phyloP scores from a whole-genome alignment of 257 asterid species.

The Dorcoceras hygrometricum region DNA sequence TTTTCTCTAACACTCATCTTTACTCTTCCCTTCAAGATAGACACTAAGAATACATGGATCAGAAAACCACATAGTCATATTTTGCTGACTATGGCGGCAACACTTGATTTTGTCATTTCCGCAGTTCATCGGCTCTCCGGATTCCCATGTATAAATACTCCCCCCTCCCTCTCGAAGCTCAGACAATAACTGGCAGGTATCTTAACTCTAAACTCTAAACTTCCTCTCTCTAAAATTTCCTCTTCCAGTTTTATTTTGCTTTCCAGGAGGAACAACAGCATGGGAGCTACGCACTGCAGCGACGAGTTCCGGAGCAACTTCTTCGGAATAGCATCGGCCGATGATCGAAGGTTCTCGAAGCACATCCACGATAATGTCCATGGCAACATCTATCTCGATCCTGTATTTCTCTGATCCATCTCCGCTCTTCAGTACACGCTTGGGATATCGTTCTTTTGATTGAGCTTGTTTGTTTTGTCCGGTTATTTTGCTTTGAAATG shows the following conservation, averaged over 20 bases:
- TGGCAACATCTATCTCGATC: conserved; percentile 82
- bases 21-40: too few relatives aligned
- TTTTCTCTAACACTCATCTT: too few relatives aligned
- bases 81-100: conserved; percentile 72
- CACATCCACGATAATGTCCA: conserved; percentile 85
- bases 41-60: background rate
- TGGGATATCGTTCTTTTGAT: background rate
- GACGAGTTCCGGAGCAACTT: conserved; percentile 22
- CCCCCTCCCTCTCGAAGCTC: conserved; percentile 8
- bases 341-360: conserved; percentile 56
- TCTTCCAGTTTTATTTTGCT: conserved; percentile 1
- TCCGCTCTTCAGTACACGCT: conserved; percentile 6
- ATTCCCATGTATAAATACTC: conserved; percentile 29
- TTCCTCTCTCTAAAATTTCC: conserved; percentile 16
- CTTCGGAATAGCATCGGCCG: conserved; percentile 27
- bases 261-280: conserved; percentile 29
- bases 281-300: conserved; percentile 40
- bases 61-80: conserved; percentile 5
- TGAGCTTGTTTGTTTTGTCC: too few relatives aligned
- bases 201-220: conserved; percentile 15
- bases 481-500: conserved; percentile 6
- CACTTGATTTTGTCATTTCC: conserved; percentile 14
- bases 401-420: conserved; percentile 34
- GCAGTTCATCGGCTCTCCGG: conserved; percentile 30
- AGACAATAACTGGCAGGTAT: background rate